Conservation (phyloP, 116 monocot species). For the Cymodocea nodosa region DNA sequence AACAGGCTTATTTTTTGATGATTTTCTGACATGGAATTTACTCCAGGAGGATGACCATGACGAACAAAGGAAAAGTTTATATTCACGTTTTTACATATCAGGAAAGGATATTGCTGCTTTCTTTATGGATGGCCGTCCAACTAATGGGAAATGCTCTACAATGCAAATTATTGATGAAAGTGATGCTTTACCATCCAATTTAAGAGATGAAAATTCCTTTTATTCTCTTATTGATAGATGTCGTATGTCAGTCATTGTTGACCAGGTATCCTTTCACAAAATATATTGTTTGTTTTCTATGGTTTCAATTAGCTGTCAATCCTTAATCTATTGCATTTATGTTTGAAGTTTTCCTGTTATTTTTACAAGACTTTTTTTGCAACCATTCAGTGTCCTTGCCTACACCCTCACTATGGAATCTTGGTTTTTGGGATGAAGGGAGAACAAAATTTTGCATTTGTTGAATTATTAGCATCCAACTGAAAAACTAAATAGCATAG, state of each 20-base stretch:
- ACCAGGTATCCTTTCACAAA: conserved; percentile 46
- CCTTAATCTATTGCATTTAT: background rate
- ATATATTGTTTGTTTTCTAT: background rate
- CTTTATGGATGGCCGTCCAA: conserved; percentile 37
- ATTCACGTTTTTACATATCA: conserved; percentile 77
- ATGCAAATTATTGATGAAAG: conserved; percentile 9
- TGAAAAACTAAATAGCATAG: too few relatives aligned
- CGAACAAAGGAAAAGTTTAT: conserved; percentile 63
- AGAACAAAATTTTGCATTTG: too few relatives aligned
- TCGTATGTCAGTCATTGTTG: conserved; percentile 81
- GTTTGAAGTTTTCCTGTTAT: background rate
- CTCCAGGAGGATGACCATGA: conserved; percentile 54
- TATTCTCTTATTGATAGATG: conserved; percentile 91
- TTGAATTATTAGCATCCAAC: too few relatives aligned
- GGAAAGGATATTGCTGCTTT: conserved; percentile 89
- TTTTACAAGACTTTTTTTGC: too few relatives aligned
- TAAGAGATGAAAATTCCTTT: conserved; percentile 14
- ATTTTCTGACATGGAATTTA: conserved; percentile 4
- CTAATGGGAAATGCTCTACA: conserved; percentile 8
- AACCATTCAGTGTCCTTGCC: too few relatives aligned
- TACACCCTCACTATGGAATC: too few relatives aligned
- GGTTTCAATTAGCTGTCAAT: background rate
- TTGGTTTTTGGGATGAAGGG: too few relatives aligned
- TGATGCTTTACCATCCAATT: conserved; percentile 1
- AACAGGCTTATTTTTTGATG: background rate